Conservation (phyloP, 2,329 filamentous ascomycete genomes). For the Ceratocystis cubensis region DNA sequence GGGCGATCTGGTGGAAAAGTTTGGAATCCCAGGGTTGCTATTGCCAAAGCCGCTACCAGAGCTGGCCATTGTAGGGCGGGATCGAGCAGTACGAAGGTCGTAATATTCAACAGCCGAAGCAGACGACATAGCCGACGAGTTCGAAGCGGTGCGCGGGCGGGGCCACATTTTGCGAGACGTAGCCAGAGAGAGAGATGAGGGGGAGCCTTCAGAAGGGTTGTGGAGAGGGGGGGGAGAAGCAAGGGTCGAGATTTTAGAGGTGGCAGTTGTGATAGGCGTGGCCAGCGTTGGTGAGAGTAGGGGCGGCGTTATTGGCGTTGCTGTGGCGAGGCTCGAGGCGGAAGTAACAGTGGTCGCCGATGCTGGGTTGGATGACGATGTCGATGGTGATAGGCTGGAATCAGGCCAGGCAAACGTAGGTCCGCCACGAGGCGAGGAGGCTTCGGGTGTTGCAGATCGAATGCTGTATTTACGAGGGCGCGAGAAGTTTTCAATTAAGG, state of each 20-base stretch:
- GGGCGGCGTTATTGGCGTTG: neutral
- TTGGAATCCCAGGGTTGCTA: constrained; percentile 8
- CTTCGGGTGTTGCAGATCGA: constrained; percentile 22
- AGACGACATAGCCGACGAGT: constrained; percentile 34
- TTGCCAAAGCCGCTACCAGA: neutral
- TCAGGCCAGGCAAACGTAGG: constrained; percentile 1
- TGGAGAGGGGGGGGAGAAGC: neutral
- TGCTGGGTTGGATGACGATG: neutral
- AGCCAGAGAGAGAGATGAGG: too few species aligned
- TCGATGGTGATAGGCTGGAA: neutral
- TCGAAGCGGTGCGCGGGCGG: constrained; percentile 27
- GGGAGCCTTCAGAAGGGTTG: too few species aligned
- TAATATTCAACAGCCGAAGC: constrained; percentile 33
- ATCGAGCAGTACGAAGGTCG: constrained; percentile 27
- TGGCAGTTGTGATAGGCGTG: neutral
- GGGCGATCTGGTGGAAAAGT: neutral
- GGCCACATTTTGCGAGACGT: constrained; percentile 15
- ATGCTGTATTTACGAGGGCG: constrained; percentile 44
- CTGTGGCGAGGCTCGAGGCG: neutral
- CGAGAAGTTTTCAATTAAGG: constrained; percentile 45
- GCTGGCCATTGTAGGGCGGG: constrained; percentile 8
- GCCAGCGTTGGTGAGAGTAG: neutral
- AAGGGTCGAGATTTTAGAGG: neutral
- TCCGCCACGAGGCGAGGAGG: constrained; percentile 18
- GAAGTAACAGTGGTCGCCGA: neutral